phyloP scores from a whole-genome alignment of 2,329 filamentous ascomycete species.

The Alternaria rosae region DNA sequence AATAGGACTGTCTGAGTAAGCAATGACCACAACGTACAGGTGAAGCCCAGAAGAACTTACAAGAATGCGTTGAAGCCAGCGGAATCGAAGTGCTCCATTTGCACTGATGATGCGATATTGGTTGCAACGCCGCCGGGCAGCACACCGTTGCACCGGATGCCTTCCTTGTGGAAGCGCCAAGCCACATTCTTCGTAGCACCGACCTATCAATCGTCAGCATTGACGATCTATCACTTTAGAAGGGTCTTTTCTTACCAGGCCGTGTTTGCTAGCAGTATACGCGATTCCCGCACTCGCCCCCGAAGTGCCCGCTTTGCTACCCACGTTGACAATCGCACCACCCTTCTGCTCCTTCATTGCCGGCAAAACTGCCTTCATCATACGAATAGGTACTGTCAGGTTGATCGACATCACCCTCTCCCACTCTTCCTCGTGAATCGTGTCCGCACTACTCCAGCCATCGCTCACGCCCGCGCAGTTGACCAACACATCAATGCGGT shows the following conservation, averaged over 20 bases:
- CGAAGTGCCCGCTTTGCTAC: conserved; percentile 37
- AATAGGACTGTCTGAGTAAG: conserved; percentile 24
- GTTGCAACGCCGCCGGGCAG: conserved; percentile 49
- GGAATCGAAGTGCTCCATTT: conserved; percentile 32
- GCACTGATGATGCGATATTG: conserved; percentile 33
- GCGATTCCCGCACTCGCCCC: conserved; percentile 54
- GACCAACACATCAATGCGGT: conserved; percentile 52
- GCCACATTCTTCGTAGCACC: conserved; percentile 59
- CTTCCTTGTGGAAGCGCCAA: conserved; percentile 55
- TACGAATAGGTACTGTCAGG: conserved; percentile 53
- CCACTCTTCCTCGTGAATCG: conserved; percentile 51
- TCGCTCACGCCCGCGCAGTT: conserved; percentile 58
- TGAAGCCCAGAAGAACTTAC: conserved; percentile 13
- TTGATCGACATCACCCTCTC: conserved; percentile 54
- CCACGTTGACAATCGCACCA: conserved; percentile 55
- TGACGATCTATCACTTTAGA: fast-evolving
- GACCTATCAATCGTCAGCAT: conserved; percentile 29
- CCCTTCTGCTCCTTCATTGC: conserved; percentile 51
- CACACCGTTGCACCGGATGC: conserved; percentile 58
- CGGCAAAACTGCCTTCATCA: conserved; percentile 56
- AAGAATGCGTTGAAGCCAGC: conserved; percentile 30
- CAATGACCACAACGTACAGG: background rate
- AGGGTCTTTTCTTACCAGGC: conserved; percentile 42
- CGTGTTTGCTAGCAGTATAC: conserved; percentile 57
- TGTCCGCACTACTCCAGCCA: conserved; percentile 51